A percentile compares a stretch with the other conserved stretches of the same genome.
Conservation (phyloP, 2,329 filamentous ascomycete species). For the Zymoseptoria brevis region DNA sequence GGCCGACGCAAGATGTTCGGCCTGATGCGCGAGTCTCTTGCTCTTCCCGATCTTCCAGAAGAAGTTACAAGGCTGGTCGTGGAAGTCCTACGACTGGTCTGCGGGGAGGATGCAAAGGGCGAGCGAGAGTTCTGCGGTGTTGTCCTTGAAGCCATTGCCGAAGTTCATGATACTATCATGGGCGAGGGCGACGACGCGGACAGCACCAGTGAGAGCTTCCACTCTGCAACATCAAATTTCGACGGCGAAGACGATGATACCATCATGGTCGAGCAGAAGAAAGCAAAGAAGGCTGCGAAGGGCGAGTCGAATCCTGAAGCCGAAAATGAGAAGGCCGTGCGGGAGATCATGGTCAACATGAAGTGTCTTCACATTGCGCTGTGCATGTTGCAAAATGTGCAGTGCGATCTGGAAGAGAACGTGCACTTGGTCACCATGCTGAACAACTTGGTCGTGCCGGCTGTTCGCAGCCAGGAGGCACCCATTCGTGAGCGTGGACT, state of each 20-base stretch:
- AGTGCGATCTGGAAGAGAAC: conserved; percentile 80
- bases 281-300: conserved; percentile 31
- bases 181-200: conserved; percentile 50
- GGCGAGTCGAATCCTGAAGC: conserved; percentile 50
- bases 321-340: conserved; percentile 65
- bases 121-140: conserved; percentile 78
- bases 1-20: conserved; percentile 94
- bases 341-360: conserved; percentile 93
- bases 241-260: conserved; percentile 48
- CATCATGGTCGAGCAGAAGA: conserved; percentile 25
- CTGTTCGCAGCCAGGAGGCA: conserved; percentile 85
- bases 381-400: conserved; percentile 92
- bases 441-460: conserved; percentile 92
- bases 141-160: conserved; percentile 86
- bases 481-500: conserved; percentile 86
- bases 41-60: conserved; percentile 80
- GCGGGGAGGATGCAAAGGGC: conserved; percentile 62
- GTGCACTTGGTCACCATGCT: conserved; percentile 93
- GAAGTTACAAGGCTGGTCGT: conserved; percentile 84
- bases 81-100: conserved; percentile 74
- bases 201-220: conserved; percentile 67
- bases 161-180: conserved; percentile 90
- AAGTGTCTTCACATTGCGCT: conserved; percentile 96
- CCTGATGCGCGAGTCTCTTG: conserved; percentile 75
- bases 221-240: conserved; percentile 79